A percentile compares a stretch with the other conserved stretches of the same genome.
phyloP scores from a whole-genome alignment of 129 eudicot species.

The Pulicaria dysenterica region DNA sequence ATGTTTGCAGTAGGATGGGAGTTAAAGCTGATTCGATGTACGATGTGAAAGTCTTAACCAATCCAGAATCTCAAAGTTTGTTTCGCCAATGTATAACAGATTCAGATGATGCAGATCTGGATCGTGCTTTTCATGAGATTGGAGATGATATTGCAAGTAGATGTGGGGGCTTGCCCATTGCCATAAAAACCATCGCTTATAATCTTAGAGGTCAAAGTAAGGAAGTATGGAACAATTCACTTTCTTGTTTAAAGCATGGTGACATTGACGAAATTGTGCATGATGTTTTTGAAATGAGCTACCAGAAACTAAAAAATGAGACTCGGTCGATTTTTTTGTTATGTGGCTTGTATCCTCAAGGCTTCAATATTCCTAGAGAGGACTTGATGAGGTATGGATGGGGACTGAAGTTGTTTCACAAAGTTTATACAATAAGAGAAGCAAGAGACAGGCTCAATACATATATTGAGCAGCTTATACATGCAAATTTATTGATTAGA shows the following conservation, averaged over 20 bases:
- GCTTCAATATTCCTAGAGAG: not conserved
- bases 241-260: not conserved
- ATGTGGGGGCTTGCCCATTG: constrained; percentile 22
- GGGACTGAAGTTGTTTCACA: not conserved
- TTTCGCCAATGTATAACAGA: not conserved
- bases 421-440: not conserved
- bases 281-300: constrained; percentile 1
- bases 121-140: not conserved
- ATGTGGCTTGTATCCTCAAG: constrained; percentile 6
- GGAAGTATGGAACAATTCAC: not conserved
- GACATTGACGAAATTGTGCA: not conserved
- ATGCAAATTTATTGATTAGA: constrained; percentile 20
- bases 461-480: not conserved
- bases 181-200: constrained; percentile 17
- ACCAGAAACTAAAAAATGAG: not conserved
- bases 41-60: not conserved
- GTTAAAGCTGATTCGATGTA: not conserved
- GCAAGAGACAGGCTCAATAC: not conserved
- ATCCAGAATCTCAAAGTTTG: not conserved
- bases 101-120: not conserved
- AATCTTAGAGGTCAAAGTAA: not conserved
- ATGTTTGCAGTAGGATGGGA: not conserved
- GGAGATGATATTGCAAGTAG: constrained; percentile 1
- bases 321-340: not conserved
- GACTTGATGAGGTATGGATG: constrained; percentile 1